A percentile compares a stretch with the other conserved stretches of the same genome.
Conservation (phyloP, 2,329 filamentous ascomycete genomes). For the Tolypocladium tropicale region DNA sequence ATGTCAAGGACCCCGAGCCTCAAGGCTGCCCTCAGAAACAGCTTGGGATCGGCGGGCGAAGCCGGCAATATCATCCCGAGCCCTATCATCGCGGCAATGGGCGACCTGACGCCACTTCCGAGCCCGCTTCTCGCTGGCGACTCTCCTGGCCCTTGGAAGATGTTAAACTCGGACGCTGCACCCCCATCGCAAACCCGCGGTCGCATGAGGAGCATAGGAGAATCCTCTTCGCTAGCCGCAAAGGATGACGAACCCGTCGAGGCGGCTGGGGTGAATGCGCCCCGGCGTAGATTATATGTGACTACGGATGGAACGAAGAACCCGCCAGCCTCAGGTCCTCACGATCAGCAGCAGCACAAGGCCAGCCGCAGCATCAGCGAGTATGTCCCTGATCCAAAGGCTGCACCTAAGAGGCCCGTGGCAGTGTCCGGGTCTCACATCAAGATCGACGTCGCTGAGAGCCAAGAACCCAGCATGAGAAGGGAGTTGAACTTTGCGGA, state of each 20-base stretch:
- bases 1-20: slow-evolving; percentile 51
- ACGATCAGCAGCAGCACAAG: slow-evolving; percentile 26
- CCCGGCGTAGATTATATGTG: slow-evolving; percentile 47
- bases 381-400: slow-evolving; percentile 64
- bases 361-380: slow-evolving; percentile 84
- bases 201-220: slow-evolving; percentile 13
- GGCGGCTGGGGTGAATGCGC: slow-evolving; percentile 37
- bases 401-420: slow-evolving; percentile 60
- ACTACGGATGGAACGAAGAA: slow-evolving; percentile 18
- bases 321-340: slow-evolving; percentile 17
- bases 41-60: slow-evolving; percentile 40
- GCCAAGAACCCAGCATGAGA: slow-evolving; percentile 42
- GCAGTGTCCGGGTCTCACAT: slow-evolving; percentile 57
- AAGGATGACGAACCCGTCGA: slow-evolving; percentile 42
- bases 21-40: slow-evolving; percentile 42
- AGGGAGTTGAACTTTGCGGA: slow-evolving; percentile 75
- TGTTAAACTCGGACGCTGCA: slow-evolving; percentile 34
- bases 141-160: slow-evolving; percentile 58
- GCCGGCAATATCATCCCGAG: slow-evolving; percentile 62
- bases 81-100: slow-evolving; percentile 64
- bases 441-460: slow-evolving; percentile 25
- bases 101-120: slow-evolving; percentile 68
- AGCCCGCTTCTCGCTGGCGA: slow-evolving; percentile 59
- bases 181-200: slow-evolving; percentile 25
- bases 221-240: slow-evolving; percentile 34